These are phyloP conservation scores for Betula pendula DNA, from an alignment of 306 rosid species.

Conservation along the genomic window DNA sequence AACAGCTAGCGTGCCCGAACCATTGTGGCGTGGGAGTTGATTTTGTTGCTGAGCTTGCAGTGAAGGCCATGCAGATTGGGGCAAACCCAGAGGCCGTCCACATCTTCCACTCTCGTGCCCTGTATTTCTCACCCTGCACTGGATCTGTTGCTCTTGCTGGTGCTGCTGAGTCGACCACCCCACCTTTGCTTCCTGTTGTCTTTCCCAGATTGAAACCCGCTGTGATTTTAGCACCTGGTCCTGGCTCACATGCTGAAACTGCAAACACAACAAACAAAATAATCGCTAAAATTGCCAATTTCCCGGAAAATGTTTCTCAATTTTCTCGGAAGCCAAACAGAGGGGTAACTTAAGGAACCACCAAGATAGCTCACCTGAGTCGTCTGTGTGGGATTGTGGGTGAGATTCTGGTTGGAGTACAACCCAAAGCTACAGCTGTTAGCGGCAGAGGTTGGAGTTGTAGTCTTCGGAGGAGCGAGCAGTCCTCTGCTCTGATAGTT, in stretches of 20 bases:
- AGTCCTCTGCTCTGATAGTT: constrained; percentile 34
- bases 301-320: not conserved
- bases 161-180: constrained; percentile 49
- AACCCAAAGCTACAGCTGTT: constrained; percentile 21
- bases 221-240: constrained; percentile 39
- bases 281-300: not conserved
- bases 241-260: constrained; percentile 37
- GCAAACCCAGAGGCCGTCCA: constrained; percentile 25
- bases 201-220: constrained; percentile 43
- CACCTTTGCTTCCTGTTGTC: constrained; percentile 28
- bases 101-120: constrained; percentile 36
- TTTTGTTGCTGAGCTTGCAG: constrained; percentile 36
- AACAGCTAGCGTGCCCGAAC: constrained; percentile 30
- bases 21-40: constrained; percentile 25
- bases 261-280: not conserved
- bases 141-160: constrained; percentile 39
- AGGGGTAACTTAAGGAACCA: not conserved
- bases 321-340: not conserved
- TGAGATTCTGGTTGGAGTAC: constrained; percentile 29
- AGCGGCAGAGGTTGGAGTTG: not conserved
- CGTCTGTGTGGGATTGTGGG: constrained; percentile 28
- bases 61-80: constrained; percentile 50
- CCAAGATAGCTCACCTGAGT: constrained; percentile 28
- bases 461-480: constrained; percentile 26
- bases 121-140: constrained; percentile 30